Percentiles rank a stretch among this genome's conserved stretches.
phyloP scores from a whole-genome alignment of 768 basidiomycete species.

The Sarcomyxa edulis region DNA sequence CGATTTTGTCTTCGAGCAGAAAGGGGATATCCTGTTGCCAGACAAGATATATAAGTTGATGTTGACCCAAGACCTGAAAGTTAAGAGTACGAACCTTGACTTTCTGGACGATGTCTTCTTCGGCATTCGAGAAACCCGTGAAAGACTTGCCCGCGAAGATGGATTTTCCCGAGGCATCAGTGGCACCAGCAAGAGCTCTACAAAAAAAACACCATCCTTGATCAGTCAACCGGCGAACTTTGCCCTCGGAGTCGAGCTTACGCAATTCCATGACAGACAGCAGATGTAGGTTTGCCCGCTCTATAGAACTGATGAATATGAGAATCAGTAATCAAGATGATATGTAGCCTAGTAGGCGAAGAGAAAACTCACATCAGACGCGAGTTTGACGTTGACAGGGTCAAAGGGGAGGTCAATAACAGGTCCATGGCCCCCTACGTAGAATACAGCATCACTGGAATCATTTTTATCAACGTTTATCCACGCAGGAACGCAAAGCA shows the following conservation, averaged over 20 bases:
- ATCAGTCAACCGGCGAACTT: neutral
- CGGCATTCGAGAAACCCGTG: slow-evolving; percentile 70
- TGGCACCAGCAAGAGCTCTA: slow-evolving; percentile 56
- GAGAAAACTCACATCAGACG: slow-evolving; percentile 40
- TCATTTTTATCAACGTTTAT: too few relatives aligned
- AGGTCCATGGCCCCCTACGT: slow-evolving; percentile 77
- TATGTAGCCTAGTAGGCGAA: neutral
- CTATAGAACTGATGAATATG: slow-evolving; percentile 56
- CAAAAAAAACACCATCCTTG: neutral
- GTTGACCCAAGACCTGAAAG: too few relatives aligned
- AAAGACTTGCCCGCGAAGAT: slow-evolving; percentile 54
- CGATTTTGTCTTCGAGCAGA: slow-evolving; percentile 63
- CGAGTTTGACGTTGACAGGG: slow-evolving; percentile 49
- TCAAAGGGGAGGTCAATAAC: slow-evolving; percentile 65
- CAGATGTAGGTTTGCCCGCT: slow-evolving; percentile 57
- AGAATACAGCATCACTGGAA: slow-evolving; percentile 71
- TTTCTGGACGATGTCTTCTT: slow-evolving; percentile 47
- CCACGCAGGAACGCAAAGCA: too few relatives aligned
- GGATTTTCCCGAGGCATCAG: slow-evolving; percentile 51
- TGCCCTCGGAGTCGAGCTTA: slow-evolving; percentile 31
- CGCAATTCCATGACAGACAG: slow-evolving; percentile 82
- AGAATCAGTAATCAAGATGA: neutral
- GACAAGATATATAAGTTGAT: neutral
- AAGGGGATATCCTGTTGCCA: slow-evolving; percentile 52
- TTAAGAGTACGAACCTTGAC: slow-evolving; percentile 31